Percentiles rank a stretch among this genome's conserved stretches.
Conservation (phyloP, 2,329 filamentous ascomycete species). For the Cercospora citrullina region DNA sequence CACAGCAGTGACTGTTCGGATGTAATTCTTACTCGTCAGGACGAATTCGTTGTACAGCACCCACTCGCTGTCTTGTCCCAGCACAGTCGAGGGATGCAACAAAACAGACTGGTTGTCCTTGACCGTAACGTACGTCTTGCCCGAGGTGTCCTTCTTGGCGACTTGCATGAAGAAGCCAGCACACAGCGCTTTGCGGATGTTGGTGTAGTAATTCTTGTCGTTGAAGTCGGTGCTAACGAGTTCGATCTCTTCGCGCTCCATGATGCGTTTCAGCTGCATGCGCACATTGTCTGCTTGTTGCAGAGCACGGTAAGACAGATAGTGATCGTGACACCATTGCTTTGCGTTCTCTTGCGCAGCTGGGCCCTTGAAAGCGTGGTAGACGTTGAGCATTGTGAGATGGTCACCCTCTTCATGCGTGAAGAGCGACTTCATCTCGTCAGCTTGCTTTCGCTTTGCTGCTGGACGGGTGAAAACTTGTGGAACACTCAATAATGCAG, state of each 20-base stretch:
- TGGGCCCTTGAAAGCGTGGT: conserved; percentile 89
- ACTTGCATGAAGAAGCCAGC: conserved; percentile 99
- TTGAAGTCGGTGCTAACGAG: conserved; percentile 87
- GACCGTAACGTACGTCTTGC: conserved; percentile 91
- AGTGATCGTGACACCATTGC: conserved; percentile 97
- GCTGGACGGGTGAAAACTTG: conserved; percentile 90
- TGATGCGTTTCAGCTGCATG: conserved; percentile 86
- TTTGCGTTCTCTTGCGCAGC: conserved; percentile 71
- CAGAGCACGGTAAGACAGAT: conserved; percentile 83
- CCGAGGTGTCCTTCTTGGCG: conserved; percentile 83
- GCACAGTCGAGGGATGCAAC: conserved; percentile 88
- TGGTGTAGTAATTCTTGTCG: conserved; percentile 96
- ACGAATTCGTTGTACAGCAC: conserved; percentile 99
- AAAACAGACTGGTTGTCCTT: conserved; percentile 95
- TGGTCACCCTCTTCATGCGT: conserved; percentile 93
- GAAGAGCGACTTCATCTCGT: conserved; percentile 96
- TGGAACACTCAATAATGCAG: conserved; percentile 88
- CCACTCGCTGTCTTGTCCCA: conserved; percentile 90
- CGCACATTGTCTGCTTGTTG: conserved; percentile 94
- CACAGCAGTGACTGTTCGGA: conserved; percentile 87
- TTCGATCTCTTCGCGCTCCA: conserved; percentile 87
- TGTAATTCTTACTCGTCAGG: conserved; percentile 96
- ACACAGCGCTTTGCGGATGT: conserved; percentile 89
- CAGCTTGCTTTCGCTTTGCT: conserved; percentile 80
- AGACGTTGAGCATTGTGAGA: conserved; percentile 92